Evolutionary conservation across 1,139 yeast genomes (phyloP).

Genomic region (Hemisphaericaspora xylanilytica): DNA sequence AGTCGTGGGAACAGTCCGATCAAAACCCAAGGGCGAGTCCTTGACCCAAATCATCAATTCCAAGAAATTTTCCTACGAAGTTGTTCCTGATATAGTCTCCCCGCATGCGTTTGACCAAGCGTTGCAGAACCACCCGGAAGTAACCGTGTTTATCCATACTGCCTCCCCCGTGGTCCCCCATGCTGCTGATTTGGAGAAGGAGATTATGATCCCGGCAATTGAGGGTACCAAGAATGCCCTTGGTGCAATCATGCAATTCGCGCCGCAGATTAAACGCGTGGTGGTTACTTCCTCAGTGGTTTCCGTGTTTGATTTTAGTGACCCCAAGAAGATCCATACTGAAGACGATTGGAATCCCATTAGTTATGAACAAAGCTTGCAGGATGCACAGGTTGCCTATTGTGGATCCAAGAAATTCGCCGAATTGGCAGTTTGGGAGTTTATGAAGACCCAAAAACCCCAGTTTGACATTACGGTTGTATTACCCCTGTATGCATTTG

Average conservation of each 20-base stretch:
- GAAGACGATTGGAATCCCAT: constrained; percentile 33
- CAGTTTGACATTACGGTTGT: constrained; percentile 15
- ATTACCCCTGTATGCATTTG: constrained; percentile 47
- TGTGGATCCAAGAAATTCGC: constrained; percentile 24
- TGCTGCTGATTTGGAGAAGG: constrained; percentile 23
- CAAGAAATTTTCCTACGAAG: constrained; percentile 24
- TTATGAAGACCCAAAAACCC: constrained; percentile 18
- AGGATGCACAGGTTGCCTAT: constrained; percentile 16
- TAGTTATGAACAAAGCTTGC: constrained; percentile 25
- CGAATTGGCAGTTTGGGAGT: constrained; percentile 27
- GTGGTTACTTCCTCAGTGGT: constrained; percentile 28
- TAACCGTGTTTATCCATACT: constrained; percentile 26
- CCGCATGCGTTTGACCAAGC: constrained; percentile 29
- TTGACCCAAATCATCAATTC: constrained; percentile 23
- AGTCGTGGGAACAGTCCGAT: constrained; percentile 32
- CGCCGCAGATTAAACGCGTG: constrained; percentile 23
- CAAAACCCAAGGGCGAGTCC: constrained; percentile 25
- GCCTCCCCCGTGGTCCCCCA: constrained; percentile 29
- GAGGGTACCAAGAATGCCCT: constrained; percentile 30
- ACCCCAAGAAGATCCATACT: constrained; percentile 8
- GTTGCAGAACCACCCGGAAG: constrained; percentile 26
- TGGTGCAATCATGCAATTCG: constrained; percentile 20
- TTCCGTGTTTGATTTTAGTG: constrained; percentile 14
- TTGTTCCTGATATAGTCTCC: constrained; percentile 27
- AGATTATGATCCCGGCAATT: constrained; percentile 29